Percentiles rank a stretch among this genome's conserved stretches.
Evolutionary conservation across 139 green algal species (phyloP).

Genomic region (Chlorella sp.): DNA sequence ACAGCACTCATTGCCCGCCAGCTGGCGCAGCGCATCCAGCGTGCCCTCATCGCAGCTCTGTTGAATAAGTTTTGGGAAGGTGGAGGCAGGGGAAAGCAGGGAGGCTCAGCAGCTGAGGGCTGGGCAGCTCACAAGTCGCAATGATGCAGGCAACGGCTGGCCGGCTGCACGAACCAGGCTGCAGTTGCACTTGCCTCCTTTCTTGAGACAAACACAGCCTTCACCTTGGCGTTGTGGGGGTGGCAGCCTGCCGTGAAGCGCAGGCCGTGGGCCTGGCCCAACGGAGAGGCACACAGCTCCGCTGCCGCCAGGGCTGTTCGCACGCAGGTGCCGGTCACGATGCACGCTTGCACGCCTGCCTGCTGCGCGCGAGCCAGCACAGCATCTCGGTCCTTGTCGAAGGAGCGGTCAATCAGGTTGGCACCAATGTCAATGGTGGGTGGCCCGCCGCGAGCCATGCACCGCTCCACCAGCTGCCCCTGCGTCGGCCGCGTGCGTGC

Average conservation of each 20-base stretch:
- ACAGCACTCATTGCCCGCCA: slow-evolving; percentile 58
- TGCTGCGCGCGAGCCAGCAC: slow-evolving; percentile 60
- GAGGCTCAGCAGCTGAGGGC: background rate
- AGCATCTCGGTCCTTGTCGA: slow-evolving; percentile 67
- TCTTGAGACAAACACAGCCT: background rate
- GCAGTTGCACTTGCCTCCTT: background rate
- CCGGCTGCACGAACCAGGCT: background rate
- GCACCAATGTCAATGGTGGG: slow-evolving; percentile 72
- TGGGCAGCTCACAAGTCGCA: too few relatives aligned
- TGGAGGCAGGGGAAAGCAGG: background rate
- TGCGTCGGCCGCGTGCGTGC: slow-evolving; percentile 39
- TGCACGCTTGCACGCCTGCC: slow-evolving; percentile 52
- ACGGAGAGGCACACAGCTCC: background rate
- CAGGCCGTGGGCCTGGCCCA: slow-evolving; percentile 31
- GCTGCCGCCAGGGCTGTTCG: slow-evolving; percentile 43
- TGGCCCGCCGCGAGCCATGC: background rate
- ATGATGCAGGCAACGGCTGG: background rate
- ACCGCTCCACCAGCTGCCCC: slow-evolving; percentile 56
- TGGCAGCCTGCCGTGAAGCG: slow-evolving; percentile 84
- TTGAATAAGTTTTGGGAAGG: background rate
- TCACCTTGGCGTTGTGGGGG: slow-evolving; percentile 78
- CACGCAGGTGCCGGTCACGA: slow-evolving; percentile 72
- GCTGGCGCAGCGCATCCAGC: slow-evolving; percentile 47
- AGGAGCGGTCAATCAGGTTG: slow-evolving; percentile 67
- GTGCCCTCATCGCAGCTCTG: slow-evolving; percentile 60